Conservation (phyloP, 192 early-diverging fungal genomes). For the Dispira simplex region DNA sequence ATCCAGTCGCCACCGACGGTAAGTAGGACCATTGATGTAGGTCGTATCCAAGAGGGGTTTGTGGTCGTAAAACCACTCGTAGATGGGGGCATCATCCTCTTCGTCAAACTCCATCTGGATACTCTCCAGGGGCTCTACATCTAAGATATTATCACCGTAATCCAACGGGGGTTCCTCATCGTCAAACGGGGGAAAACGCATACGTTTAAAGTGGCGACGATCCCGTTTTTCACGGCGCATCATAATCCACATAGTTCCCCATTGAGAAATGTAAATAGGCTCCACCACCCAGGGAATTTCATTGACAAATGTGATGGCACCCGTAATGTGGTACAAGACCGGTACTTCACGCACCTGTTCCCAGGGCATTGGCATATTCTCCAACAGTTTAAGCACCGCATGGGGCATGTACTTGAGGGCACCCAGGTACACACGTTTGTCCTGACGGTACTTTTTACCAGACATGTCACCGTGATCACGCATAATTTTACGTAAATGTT, state of each 20-base stretch:
- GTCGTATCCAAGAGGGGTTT: conserved; percentile 64
- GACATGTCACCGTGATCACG: conserved; percentile 99
- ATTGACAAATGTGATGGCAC: conserved; percentile 97
- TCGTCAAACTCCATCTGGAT: conserved; percentile 98
- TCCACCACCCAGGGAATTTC: conserved; percentile 95
- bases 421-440: conserved; percentile 96
- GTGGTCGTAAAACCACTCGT: conserved; percentile 96
- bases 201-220: conserved; percentile 95
- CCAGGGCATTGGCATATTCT: conserved; percentile 99
- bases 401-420: conserved; percentile 98
- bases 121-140: conserved; percentile 94
- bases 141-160: conserved; percentile 96
- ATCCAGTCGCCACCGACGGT: conserved; percentile 80
- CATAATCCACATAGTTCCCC: conserved; percentile 99
- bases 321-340: conserved; percentile 94
- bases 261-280: conserved; percentile 95
- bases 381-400: conserved; percentile 91
- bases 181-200: conserved; percentile 96
- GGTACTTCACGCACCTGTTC: conserved; percentile 95
- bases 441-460: conserved; percentile 86
- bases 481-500: conserved; percentile 96
- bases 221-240: conserved; percentile 98
- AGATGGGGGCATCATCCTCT: conserved; percentile 81
- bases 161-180: conserved; percentile 98
- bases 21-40: conserved; percentile 77